Base-by-base conservation (phyloP, 1,284 basidiomycete genomes). In the Rhodotorula sp. region DNA sequence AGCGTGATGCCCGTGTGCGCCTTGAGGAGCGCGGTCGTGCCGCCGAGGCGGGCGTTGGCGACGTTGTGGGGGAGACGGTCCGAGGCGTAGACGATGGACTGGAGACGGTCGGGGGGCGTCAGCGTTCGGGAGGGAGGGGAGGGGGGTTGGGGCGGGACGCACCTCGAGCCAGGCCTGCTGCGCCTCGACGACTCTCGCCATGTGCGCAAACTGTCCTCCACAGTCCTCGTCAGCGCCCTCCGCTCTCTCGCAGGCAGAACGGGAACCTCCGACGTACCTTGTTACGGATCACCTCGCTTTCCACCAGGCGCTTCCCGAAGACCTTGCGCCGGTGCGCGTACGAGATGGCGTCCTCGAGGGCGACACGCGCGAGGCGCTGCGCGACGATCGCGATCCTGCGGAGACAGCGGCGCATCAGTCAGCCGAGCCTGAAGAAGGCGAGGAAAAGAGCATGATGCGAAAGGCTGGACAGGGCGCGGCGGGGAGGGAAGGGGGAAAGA, bases 1-100 rank as follows among this genome's bases (percentile, higher is more conserved):
- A 78, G 69, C 27, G 72, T 72, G 54, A 75, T 69, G 39, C 70
- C 65, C 34, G 69, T 73, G 67, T 79, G 75, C 12, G 79, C 79
- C 46, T 80, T 80, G 34, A 80, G 66, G 22, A 80, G 69, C 2
- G 79, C 79, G 3, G 79, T 80, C 27, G 74, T 75, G 10, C 79
- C 79, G 27, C 79, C 78, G 25, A 79, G 66, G 32, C 63, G 61
- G 10, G 39, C 37, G 62, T 73, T 68, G 21, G 67, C 77, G 1
- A 74, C 72, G 27, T 65, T 66, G 27, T 66, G 60, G 12, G 70
- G 61, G 32, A 78, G 68, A 12, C 66, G 61, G 22, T 73, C 57
- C 54, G 70, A 55, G 21, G 68, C 64, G 57, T 76, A 77, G 39
- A 77, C 62, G 54, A 77, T 63, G 25, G 61, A 62, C 69, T 77